Base-by-base conservation (phyloP, 805 yeast species). In the Diddensiella santjacobensis region DNA sequence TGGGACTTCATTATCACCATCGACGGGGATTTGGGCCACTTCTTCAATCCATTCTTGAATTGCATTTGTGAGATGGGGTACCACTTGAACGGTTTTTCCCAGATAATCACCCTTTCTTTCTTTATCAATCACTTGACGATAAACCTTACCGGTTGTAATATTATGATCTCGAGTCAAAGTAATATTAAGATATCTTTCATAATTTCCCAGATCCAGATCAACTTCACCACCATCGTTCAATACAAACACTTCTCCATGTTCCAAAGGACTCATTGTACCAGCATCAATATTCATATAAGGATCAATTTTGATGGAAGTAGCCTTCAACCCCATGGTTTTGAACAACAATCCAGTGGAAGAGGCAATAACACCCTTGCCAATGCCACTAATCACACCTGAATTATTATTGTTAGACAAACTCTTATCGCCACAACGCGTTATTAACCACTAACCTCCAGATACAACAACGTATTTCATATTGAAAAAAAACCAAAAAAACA, bases 271-370 rank as follows among this genome's bases (percentile, higher is more conserved):
- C 99, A 93, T 93, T 40, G 99, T 93, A 61, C 99, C 99, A 35
- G 99, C 99, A 73, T 93, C 99, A 59, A 93, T 88, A 72, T 93
- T 93, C 95, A 93, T 87, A 71, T 93, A 93, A 36, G 99, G 99
- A 73, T 93, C 99, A 63, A 93, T 93, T 70, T 93, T 93, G 73
- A 93, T 91, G 13, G 98, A 89, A 3, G 99, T 91, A 54, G 91
- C 98, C 65, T 95, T 83, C 62, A 86, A 77, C 52, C 99, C 99
- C 50, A 87, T 72, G 36, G 99, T 90, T 70, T 93, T 93, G 70
- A 93, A 78, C 56, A 93, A 70, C 71, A 93, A 81, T 52, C 99
- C 99, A 29, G 98, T 93, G 52, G 97, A 88, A 30, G 97, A 89
- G 52, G 99, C 99, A 49, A 71, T 77, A 54, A 93, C 99, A 70